A percentile compares a stretch with the other conserved stretches of the same genome.
Evolutionary conservation across 1,284 basidiomycete genomes (phyloP).

Genomic region (Entoloma clypeatum): DNA sequence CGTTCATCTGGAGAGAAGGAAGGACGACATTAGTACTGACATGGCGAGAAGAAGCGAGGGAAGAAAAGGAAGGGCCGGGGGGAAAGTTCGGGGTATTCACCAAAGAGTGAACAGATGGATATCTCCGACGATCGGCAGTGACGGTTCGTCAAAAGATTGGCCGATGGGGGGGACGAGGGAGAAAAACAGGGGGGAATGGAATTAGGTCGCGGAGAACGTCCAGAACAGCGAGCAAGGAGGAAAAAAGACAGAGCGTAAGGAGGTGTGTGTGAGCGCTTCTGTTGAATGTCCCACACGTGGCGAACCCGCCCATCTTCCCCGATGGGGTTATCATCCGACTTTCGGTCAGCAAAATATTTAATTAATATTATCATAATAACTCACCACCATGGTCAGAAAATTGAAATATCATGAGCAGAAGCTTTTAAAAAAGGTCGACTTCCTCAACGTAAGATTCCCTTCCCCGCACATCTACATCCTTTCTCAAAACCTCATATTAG

Average conservation of each 20-base stretch:
- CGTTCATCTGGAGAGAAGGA: constrained; percentile 27
- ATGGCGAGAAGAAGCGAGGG: background rate
- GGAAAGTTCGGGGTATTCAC: constrained; percentile 17
- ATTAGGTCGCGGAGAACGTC: constrained; percentile 17
- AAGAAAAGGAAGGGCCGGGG: constrained; percentile 16
- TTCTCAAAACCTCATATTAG: constrained; percentile 38
- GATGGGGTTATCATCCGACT: constrained; percentile 16
- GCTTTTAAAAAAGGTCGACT: constrained; percentile 93
- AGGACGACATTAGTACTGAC: constrained; percentile 8
- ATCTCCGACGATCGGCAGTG: constrained; percentile 22
- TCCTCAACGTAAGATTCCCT: constrained; percentile 67
- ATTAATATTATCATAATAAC: background rate
- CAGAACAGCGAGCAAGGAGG: constrained; percentile 15
- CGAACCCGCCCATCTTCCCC: constrained; percentile 26
- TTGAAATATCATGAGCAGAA: constrained; percentile 94
- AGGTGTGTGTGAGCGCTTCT: constrained; percentile 24
- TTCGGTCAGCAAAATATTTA: background rate
- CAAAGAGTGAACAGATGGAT: constrained; percentile 13
- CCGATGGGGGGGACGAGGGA: constrained; percentile 13
- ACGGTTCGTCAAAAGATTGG: constrained; percentile 9
- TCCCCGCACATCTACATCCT: constrained; percentile 5
- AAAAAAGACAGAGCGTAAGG: constrained; percentile 16
- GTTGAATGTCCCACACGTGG: constrained; percentile 33
- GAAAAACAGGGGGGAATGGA: constrained; percentile 4
- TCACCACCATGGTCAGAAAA: constrained; percentile 68